Evolutionary conservation across 768 basidiomycete genomes (phyloP).

Genomic region (Boletus sp.): DNA sequence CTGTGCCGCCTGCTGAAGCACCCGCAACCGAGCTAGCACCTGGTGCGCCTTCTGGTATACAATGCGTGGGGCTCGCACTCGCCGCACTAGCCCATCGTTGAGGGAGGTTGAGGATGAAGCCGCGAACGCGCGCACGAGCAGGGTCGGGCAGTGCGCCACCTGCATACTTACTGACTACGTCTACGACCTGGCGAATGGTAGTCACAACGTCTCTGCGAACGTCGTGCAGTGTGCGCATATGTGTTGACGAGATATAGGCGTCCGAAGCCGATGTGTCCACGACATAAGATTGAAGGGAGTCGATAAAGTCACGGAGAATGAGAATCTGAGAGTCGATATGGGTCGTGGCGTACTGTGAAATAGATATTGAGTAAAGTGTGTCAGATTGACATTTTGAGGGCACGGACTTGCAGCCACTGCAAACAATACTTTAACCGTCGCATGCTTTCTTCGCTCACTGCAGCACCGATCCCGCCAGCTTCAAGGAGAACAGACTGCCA

Average conservation of each 20-base stretch:
- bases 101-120: constrained; percentile 77
- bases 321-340: constrained; percentile 88
- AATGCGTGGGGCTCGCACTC: constrained; percentile 17
- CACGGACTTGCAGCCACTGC: constrained; percentile 78
- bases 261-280: constrained; percentile 24
- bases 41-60: constrained; percentile 26
- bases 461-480: constrained; percentile 84
- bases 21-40: constrained; percentile 38
- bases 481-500: constrained; percentile 85
- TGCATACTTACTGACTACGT: constrained; percentile 81
- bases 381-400: not conserved
- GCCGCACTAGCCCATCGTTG: constrained; percentile 66
- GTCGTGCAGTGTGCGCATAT: constrained; percentile 63
- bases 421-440: constrained; percentile 79
- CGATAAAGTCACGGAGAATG: constrained; percentile 79
- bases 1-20: constrained; percentile 24
- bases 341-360: constrained; percentile 70
- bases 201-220: constrained; percentile 83
- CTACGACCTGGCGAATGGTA: constrained; percentile 86
- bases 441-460: constrained; percentile 90
- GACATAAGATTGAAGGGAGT: constrained; percentile 50
- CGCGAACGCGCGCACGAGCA: constrained; percentile 66
- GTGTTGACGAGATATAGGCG: constrained; percentile 42
- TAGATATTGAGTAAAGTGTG: not conserved
- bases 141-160: constrained; percentile 86